phyloP scores from a whole-genome alignment of 2,329 filamentous ascomycete genomes.

The Cladosporium sphaerospermum region DNA sequence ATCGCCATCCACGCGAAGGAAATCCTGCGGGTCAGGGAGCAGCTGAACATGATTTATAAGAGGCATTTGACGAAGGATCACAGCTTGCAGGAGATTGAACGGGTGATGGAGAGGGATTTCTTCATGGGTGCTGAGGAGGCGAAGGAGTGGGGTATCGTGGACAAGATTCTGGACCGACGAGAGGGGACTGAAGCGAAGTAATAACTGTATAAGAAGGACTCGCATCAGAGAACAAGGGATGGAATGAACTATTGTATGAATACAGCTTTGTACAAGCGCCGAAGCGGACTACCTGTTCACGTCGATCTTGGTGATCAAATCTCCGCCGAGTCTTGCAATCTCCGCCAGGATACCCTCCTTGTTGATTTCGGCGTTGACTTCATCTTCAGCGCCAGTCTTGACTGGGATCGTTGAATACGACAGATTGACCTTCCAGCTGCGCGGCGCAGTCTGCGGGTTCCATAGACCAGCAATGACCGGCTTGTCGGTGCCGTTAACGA shows the following conservation, averaged over 20 bases:
- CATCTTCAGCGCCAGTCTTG: constrained; percentile 29
- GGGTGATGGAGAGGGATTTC: constrained; percentile 94
- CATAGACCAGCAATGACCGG: constrained; percentile 59
- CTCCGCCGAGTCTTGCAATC: constrained; percentile 57
- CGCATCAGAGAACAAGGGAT: too few relatives aligned
- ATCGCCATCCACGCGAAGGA: constrained; percentile 97
- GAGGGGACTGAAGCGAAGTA: constrained; percentile 32
- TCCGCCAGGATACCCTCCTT: constrained; percentile 62
- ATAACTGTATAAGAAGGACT: background rate
- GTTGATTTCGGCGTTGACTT: constrained; percentile 54
- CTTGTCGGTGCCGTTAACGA: constrained; percentile 55
- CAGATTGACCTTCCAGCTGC: constrained; percentile 65
- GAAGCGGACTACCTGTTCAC: constrained; percentile 23
- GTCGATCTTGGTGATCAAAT: constrained; percentile 63
- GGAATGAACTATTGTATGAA: too few relatives aligned
- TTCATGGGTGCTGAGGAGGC: constrained; percentile 89
- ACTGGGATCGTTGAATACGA: constrained; percentile 60
- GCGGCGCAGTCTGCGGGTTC: constrained; percentile 51
- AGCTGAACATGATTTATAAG: constrained; percentile 86
- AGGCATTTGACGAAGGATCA: constrained; percentile 78
- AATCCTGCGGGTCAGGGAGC: constrained; percentile 77
- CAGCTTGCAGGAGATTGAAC: constrained; percentile 76
- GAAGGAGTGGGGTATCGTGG: constrained; percentile 81
- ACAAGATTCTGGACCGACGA: constrained; percentile 72
- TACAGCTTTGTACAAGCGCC: too few relatives aligned